These are phyloP conservation scores for Schizophyllum commune DNA, from an alignment of 1,284 basidiomycete genomes.

Conservation along the genomic window DNA sequence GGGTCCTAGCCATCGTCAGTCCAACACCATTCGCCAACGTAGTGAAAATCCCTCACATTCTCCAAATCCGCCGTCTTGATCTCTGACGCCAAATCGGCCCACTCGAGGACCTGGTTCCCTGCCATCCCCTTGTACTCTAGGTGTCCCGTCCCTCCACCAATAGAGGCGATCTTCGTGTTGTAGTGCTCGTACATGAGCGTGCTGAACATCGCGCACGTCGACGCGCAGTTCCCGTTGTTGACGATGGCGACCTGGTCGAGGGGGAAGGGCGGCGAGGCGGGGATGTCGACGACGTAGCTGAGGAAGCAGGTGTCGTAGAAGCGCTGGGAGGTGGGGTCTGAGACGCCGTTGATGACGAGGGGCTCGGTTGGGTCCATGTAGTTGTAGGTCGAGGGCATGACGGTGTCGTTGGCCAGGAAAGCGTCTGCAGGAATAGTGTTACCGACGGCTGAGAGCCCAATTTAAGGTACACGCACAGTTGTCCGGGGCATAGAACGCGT, in stretches of 20 bases:
- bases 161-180: slow-evolving; percentile 46
- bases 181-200: slow-evolving; percentile 57
- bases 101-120: slow-evolving; percentile 59
- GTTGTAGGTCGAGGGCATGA: slow-evolving; percentile 34
- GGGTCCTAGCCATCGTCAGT: slow-evolving; percentile 35
- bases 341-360: slow-evolving; percentile 37
- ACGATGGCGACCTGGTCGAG: slow-evolving; percentile 34
- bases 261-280: slow-evolving; percentile 43
- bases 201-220: slow-evolving; percentile 59
- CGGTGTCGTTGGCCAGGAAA: slow-evolving; percentile 42
- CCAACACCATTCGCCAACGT: background rate
- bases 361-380: slow-evolving; percentile 42
- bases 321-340: slow-evolving; percentile 40
- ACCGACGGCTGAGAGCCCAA: background rate
- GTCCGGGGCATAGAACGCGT: slow-evolving; percentile 39
- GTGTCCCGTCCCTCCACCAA: slow-evolving; percentile 49
- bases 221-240: slow-evolving; percentile 47
- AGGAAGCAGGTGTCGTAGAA: slow-evolving; percentile 33
- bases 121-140: slow-evolving; percentile 61
- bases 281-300: slow-evolving; percentile 36
- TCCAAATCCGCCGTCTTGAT: slow-evolving; percentile 56
- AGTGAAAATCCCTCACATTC: slow-evolving; percentile 29
- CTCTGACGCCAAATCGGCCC: slow-evolving; percentile 53
- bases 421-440: slow-evolving; percentile 28
- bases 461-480: slow-evolving; percentile 33